Base-by-base conservation (phyloP, 139 green algal species). In the Chlamydomonas sp. region DNA sequence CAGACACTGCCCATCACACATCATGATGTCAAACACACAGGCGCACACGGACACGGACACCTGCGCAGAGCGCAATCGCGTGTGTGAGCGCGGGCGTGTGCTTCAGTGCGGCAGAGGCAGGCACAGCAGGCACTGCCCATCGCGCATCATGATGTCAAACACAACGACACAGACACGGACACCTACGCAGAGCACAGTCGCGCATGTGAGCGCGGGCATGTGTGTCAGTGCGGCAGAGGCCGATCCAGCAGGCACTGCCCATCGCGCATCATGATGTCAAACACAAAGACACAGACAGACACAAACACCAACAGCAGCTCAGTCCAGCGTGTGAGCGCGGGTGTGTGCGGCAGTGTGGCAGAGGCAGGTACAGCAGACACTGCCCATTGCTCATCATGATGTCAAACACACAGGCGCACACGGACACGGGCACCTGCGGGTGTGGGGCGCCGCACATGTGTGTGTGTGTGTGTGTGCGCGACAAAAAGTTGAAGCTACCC, bases 361-460 rank as follows among this genome's bases (percentile, higher is more conserved):
- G 34, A 26, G 48, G 33, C 8, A 63, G 65, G 31, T 28, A 33
- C 2, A 72, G 31, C 48, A 96, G 77, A 37, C 73, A 38, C 29
- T 65, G 6, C 3, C 89, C 89, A 33, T 91, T 76, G n/a, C 81
- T 49, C 24, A 71, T 81, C 48, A 97, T 75, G 39, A 90, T 33
- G 77, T 97, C 92, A 74, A 97, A 97, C 31, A 83, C 82, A 73
- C 94, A 97, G 16, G 95, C 77, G 67, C 89, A 95, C 49, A 97
- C 85, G 2, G 79, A 63, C 22, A 92, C 43, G 5, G 5, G 50
- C 37, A 78, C 67, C 67, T 67, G 61, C 0, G 29, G n/a, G n/a
- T n/a, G n/a, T n/a, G n/a, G n/a, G n/a, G n/a, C n/a, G n/a, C n/a
- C n/a, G n/a, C n/a, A n/a, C n/a, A n/a, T n/a, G n/a, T n/a, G n/a